Conservation (phyloP, 2,329 filamentous ascomycete species). For the Trichoderma semiorbis region DNA sequence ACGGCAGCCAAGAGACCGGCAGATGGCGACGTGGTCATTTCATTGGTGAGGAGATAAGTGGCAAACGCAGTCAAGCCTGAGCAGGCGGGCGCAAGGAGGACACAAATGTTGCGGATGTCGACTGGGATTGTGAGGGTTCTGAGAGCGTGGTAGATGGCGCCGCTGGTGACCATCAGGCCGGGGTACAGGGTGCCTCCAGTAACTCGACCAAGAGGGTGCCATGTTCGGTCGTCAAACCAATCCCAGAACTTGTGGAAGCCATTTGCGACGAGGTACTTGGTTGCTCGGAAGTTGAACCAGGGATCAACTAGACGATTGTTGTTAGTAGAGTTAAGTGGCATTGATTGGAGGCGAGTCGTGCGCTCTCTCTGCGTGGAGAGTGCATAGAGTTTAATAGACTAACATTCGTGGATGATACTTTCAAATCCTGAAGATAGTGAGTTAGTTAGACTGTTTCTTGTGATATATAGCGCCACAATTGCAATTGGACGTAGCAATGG, state of each 20-base stretch:
- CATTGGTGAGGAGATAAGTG: constrained; percentile 90
- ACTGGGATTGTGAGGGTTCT: constrained; percentile 85
- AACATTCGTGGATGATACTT: constrained; percentile 99
- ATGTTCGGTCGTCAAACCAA: constrained; percentile 99
- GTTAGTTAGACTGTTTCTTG: constrained; percentile 30
- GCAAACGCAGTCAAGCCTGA: constrained; percentile 92
- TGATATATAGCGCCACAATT: not conserved
- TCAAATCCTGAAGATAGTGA: constrained; percentile 69
- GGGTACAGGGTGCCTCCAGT: constrained; percentile 98
- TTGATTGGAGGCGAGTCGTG: not conserved
- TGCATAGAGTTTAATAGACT: constrained; percentile 39
- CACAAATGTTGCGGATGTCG: constrained; percentile 98
- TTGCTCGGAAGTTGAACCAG: constrained; percentile 99
- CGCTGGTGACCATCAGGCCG: constrained; percentile 98
- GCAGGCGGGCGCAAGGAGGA: constrained; percentile 89
- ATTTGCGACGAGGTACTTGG: constrained; percentile 94
- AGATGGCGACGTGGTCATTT: constrained; percentile 94
- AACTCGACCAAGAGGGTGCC: constrained; percentile 97
- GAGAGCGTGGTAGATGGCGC: constrained; percentile 90
- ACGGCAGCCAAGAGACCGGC: constrained; percentile 89
- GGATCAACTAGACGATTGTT: constrained; percentile 71
- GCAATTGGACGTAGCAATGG: constrained; percentile 6
- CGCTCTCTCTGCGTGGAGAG: not conserved
- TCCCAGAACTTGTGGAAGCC: constrained; percentile 99
- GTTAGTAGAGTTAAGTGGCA: constrained; percentile 12